These are phyloP conservation scores for Nothopassalora personata DNA, from an alignment of 2,329 filamentous ascomycete genomes.

Conservation along the genomic window DNA sequence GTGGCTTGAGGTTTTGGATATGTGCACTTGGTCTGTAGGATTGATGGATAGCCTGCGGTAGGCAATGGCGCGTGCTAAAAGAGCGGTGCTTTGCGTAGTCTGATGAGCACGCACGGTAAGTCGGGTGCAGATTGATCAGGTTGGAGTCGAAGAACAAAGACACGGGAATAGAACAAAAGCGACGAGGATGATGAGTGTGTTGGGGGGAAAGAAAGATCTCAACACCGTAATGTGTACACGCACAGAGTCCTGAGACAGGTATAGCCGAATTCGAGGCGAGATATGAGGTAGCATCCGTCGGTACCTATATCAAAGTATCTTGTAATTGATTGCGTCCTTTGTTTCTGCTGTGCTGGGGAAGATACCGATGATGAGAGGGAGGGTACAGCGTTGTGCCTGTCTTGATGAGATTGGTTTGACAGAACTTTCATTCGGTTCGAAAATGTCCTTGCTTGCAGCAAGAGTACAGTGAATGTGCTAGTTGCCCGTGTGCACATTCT, in stretches of 20 bases:
- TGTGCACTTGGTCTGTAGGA: no score
- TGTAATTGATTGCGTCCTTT: neutral
- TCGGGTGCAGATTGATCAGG: no score
- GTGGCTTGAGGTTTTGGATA: no score
- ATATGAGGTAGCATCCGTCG: neutral
- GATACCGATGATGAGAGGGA: neutral
- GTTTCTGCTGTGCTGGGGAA: neutral
- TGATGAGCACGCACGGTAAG: no score
- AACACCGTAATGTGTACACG: neutral
- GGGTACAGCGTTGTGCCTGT: neutral
- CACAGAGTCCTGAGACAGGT: neutral
- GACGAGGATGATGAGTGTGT: no score
- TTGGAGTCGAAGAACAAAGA: no score
- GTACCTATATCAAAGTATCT: neutral
- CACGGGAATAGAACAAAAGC: no score
- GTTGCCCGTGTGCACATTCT: conserved; percentile 6
- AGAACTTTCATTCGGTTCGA: neutral
- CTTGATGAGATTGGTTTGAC: neutral
- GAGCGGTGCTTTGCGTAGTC: no score
- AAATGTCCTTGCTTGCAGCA: neutral
- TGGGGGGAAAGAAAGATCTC: neutral
- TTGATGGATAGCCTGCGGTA: no score
- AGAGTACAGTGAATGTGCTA: neutral
- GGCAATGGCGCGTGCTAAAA: no score
- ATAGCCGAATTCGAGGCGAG: neutral